Evolutionary conservation across 257 asterid species (phyloP), one percentile per base, ranked within the genome.

Genomic region (Fraxinus anomala): DNA sequence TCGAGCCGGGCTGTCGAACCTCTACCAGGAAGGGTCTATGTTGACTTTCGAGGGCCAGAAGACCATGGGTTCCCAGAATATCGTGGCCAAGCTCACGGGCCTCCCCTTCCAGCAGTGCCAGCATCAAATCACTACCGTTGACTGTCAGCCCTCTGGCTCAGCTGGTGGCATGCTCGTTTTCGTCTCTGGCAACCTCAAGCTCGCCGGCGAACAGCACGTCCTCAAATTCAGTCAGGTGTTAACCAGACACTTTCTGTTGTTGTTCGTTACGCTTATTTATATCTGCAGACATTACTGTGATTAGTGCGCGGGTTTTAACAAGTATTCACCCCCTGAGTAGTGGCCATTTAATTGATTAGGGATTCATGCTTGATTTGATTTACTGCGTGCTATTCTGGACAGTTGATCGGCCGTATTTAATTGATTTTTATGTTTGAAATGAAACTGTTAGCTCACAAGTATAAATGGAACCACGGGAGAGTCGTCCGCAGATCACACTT

Each of bases 61-160:
- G 34, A 76, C 76, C 21, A 61, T 61, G 84, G 84, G 84, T 56
- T 80, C 84, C 34, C 73, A 42, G 7, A 80, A 76, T 80, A 80
- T 80, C 51, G 68, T 76, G 1, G 80, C 74, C 3, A 76, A 76
- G 28, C 36, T 76, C 5, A 69, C 66, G 11, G 23, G 68, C 6
- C 44, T 76, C 19, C 80, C 74, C 5, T 76, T 67, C 19, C 80
- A 76, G 80, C 80, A 44, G 80, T 76, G 80, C 12, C 72, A 76
- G 34, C 80, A 76, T n/a, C 63, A 67, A 9, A 67, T 76, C 73
- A 16, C 73, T 30, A 76, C 80, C 65, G 80, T 76, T 10, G 80
- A 76, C 19, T 67, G 74, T 13, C 80, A 76, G 80, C 73, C 80
- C 2, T 76, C 80, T 16, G 80, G 80, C 23, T 74, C 80, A 11